Evolutionary conservation across 1,284 basidiomycete species (phyloP).

Genomic region (Melampsora larici-populina): DNA sequence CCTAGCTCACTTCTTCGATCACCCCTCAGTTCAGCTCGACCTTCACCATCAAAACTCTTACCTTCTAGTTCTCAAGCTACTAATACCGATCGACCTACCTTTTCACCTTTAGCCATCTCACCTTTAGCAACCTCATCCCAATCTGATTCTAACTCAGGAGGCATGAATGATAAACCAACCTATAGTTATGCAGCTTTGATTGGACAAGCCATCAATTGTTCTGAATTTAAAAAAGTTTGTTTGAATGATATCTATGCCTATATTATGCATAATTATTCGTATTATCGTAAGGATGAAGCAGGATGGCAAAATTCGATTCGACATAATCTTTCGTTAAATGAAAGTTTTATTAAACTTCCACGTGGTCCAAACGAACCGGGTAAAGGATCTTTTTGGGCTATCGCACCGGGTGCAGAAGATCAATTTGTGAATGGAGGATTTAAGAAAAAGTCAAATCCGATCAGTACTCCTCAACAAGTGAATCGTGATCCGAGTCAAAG

Average conservation of each 20-base stretch:
- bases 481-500: too few relatives aligned
- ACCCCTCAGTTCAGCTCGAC: too few relatives aligned
- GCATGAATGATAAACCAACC: constrained; percentile 65
- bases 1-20: too few relatives aligned
- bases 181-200: constrained; percentile 91
- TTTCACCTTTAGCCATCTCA: too few relatives aligned
- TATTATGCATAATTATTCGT: constrained; percentile 88
- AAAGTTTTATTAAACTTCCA: constrained; percentile 56
- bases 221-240: constrained; percentile 75
- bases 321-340: constrained; percentile 77
- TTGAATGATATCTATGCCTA: constrained; percentile 94
- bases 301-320: constrained; percentile 93
- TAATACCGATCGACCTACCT: too few relatives aligned
- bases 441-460: constrained; percentile 45
- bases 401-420: constrained; percentile 50
- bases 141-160: too few relatives aligned
- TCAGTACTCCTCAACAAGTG: too few relatives aligned
- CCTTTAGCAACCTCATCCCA: too few relatives aligned
- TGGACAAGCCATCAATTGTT: constrained; percentile 86
- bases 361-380: constrained; percentile 53
- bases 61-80: too few relatives aligned
- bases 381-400: constrained; percentile 57
- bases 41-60: too few relatives aligned
- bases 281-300: constrained; percentile 86
- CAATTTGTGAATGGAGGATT: constrained; percentile 52